phyloP scores from a whole-genome alignment of 2,329 filamentous ascomycete genomes.

The Paraphoma sp. region DNA sequence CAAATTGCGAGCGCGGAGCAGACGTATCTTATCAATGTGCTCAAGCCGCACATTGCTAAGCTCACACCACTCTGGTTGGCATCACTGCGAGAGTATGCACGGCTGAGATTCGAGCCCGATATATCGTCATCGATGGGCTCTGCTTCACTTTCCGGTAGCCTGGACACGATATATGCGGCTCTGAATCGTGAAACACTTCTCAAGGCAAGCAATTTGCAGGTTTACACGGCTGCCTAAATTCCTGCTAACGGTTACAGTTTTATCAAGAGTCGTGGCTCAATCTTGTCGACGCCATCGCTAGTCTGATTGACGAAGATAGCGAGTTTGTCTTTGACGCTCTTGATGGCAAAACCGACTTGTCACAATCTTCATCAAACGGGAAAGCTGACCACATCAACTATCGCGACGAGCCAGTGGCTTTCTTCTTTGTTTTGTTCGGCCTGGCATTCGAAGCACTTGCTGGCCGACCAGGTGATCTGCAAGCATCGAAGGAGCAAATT shows the following conservation, averaged over 20 bases:
- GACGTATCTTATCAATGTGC: constrained; percentile 83
- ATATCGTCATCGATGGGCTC: constrained; percentile 90
- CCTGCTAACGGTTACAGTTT: constrained; percentile 59
- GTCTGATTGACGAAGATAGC: constrained; percentile 95
- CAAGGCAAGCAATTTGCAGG: constrained; percentile 54
- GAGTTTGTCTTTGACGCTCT: constrained; percentile 97
- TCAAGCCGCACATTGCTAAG: constrained; percentile 87
- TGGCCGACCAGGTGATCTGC: constrained; percentile 74
- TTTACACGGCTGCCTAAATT: too few species aligned
- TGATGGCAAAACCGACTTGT: constrained; percentile 73
- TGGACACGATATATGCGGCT: constrained; percentile 94
- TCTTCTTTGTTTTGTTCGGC: constrained; percentile 98
- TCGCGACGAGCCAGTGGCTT: constrained; percentile 94
- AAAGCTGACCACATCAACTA: constrained; percentile 88
- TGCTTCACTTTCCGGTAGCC: constrained; percentile 79
- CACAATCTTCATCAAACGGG: constrained; percentile 49
- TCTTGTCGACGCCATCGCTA: constrained; percentile 95
- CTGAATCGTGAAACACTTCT: constrained; percentile 92
- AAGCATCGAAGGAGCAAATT: constrained; percentile 78
- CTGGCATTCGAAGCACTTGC: constrained; percentile 95
- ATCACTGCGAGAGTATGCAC: constrained; percentile 90
- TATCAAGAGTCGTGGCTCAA: constrained; percentile 98
- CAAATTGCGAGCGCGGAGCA: constrained; percentile 96
- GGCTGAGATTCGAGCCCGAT: constrained; percentile 92
- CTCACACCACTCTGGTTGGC: constrained; percentile 94